Evolutionary conservation across 2,329 filamentous ascomycete genomes (phyloP).

Genomic region (Aspergillus pseudoviridinutans): DNA sequence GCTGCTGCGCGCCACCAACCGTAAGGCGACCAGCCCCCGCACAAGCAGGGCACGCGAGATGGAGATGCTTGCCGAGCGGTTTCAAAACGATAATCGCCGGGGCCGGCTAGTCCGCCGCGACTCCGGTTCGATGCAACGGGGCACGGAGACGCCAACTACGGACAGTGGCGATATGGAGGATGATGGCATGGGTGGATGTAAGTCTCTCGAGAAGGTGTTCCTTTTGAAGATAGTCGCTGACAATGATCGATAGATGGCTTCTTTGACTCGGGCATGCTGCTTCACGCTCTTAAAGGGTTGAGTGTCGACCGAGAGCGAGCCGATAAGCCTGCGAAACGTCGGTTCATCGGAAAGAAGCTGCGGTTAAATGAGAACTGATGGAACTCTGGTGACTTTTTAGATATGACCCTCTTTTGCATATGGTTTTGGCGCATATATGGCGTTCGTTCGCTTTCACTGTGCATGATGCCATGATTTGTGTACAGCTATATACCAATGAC

Average conservation of each 20-base stretch:
- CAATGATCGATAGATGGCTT: slow-evolving; percentile 68
- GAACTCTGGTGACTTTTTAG: neutral
- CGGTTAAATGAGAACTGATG: slow-evolving; percentile 44
- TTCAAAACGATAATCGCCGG: slow-evolving; percentile 54
- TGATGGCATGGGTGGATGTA: slow-evolving; percentile 90
- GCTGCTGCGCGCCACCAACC: slow-evolving; percentile 67
- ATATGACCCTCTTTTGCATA: neutral
- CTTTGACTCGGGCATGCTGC: slow-evolving; percentile 93
- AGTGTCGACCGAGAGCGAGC: slow-evolving; percentile 31
- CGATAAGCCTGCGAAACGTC: slow-evolving; percentile 36
- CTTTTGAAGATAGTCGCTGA: slow-evolving; percentile 12
- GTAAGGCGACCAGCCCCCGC: slow-evolving; percentile 50
- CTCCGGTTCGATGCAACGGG: slow-evolving; percentile 39
- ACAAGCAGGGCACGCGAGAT: slow-evolving; percentile 59
- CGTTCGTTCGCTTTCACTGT: neutral
- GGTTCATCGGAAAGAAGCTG: slow-evolving; percentile 47
- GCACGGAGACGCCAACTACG: slow-evolving; percentile 59
- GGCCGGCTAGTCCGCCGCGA: slow-evolving; percentile 67
- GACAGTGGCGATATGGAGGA: slow-evolving; percentile 72
- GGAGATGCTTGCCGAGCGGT: slow-evolving; percentile 44
- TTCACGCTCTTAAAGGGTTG: slow-evolving; percentile 74
- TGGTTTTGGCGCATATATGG: neutral
- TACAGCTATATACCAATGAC: neutral
- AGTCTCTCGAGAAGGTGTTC: slow-evolving; percentile 44
- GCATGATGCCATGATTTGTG: neutral